phyloP scores from a whole-genome alignment of 73 alveolate species.

The Paramecium tetraurelia region DNA sequence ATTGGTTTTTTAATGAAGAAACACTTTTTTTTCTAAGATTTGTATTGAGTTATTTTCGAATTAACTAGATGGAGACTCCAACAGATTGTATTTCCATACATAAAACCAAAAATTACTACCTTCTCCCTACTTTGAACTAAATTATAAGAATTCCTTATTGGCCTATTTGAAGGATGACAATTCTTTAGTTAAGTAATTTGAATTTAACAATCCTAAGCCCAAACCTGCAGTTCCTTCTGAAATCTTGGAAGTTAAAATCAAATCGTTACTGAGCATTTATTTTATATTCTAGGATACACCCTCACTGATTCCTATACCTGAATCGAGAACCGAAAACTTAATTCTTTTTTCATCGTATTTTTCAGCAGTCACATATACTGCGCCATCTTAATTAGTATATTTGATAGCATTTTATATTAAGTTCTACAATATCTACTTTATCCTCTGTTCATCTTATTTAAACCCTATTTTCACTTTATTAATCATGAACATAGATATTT shows the following conservation, averaged over 20 bases:
- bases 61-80: background rate
- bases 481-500: background rate
- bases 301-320: background rate
- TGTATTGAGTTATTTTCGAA: background rate
- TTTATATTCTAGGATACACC: background rate
- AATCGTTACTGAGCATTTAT: background rate
- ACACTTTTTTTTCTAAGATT: background rate
- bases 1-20: background rate
- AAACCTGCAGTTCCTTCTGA: conserved; percentile 27
- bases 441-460: background rate
- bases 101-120: conserved; percentile 1
- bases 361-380: conserved; percentile 10
- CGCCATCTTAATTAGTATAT: background rate
- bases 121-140: background rate
- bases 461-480: background rate
- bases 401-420: background rate
- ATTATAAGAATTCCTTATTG: background rate
- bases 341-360: background rate
- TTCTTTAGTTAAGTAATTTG: background rate
- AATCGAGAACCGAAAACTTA: background rate
- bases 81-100: background rate
- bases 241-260: background rate
- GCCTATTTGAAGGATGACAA: background rate
- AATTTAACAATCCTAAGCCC: background rate
- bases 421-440: background rate